Evolutionary conservation across 345 rosid genomes (phyloP), one percentile per base, ranked within the genome.

Genomic region (Orychophragmus violaceus): DNA sequence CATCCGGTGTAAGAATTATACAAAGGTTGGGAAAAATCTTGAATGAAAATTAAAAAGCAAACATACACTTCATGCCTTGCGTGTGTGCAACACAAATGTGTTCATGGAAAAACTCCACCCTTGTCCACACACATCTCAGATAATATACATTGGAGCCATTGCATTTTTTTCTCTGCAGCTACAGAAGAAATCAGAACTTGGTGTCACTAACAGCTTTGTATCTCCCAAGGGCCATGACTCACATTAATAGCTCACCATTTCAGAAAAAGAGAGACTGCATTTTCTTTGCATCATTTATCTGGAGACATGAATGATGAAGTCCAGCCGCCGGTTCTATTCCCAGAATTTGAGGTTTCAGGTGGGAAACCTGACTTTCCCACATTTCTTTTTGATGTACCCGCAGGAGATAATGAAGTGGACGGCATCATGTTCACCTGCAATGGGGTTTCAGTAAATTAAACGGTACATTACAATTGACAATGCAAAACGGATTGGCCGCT

Each of bases 241-340:
- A n/a, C n/a, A n/a, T n/a, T n/a, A n/a, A n/a, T n/a, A n/a, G n/a
- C n/a, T 33, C 54, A 29, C 35, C 71, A 57, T 56, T 35, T 46
- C 59, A 22, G 53, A 27, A 11, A 22, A 33, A 35, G n/a, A 14
- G 14, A 39, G 8, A 17, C 56, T 54, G 53, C 53, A 19, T 17
- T 44, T 8, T 33, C 33, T 52, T 37, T 46, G 17, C 64, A 45
- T 53, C 57, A 79, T 86, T 83, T 83, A 73, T 85, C 79, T 19
- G 86, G 82, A 66, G 28, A 85, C 74, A 82, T 90, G 78, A 85
- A 81, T 45, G 98, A 78, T 33, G 88, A 82, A 70, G 83, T 84
- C 94, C 94, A 88, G 67, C 91, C 81, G 54, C 86, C 87, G 13
- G 84, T 73, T 80, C 77, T 83, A 21, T 74, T 81, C 51, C 84